These are phyloP conservation scores for Umbelopsis vinacea DNA, from an alignment of 192 early-diverging fungal species.

Conservation along the genomic window DNA sequence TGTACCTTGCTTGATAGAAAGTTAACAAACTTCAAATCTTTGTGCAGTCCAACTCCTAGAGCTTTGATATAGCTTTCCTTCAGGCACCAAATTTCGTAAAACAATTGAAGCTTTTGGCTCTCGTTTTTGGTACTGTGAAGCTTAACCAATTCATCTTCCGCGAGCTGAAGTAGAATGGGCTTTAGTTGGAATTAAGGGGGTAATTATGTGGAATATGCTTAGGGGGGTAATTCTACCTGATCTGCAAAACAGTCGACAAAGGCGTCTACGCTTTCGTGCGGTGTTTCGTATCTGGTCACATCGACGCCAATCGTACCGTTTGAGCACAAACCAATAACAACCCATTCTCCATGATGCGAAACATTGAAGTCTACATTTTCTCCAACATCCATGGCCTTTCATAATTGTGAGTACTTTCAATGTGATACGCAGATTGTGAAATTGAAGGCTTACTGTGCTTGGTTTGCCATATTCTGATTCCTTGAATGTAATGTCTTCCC, in stretches of 20 bases:
- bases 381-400: slow-evolving; percentile 27
- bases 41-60: slow-evolving; percentile 55
- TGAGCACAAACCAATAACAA: slow-evolving; percentile 51
- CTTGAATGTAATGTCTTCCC: background rate
- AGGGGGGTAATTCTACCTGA: background rate
- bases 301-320: slow-evolving; percentile 51
- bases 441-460: background rate
- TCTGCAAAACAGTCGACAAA: background rate
- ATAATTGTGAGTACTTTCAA: background rate
- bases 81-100: slow-evolving; percentile 58
- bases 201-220: background rate
- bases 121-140: slow-evolving; percentile 19
- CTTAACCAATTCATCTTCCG: slow-evolving; percentile 24
- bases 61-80: slow-evolving; percentile 66
- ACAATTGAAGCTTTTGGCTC: slow-evolving; percentile 41
- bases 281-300: slow-evolving; percentile 51
- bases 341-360: slow-evolving; percentile 66
- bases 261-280: slow-evolving; percentile 13
- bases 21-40: slow-evolving; percentile 50
- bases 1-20: slow-evolving; percentile 30
- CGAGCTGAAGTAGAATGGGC: background rate
- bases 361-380: slow-evolving; percentile 50
- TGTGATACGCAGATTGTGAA: background rate
- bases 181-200: background rate
- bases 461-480: slow-evolving; percentile 2